A percentile compares a stretch with the other conserved stretches of the same genome.
Conservation (phyloP, 352 stramenopile genomes). For the Blastocystis sp. region DNA sequence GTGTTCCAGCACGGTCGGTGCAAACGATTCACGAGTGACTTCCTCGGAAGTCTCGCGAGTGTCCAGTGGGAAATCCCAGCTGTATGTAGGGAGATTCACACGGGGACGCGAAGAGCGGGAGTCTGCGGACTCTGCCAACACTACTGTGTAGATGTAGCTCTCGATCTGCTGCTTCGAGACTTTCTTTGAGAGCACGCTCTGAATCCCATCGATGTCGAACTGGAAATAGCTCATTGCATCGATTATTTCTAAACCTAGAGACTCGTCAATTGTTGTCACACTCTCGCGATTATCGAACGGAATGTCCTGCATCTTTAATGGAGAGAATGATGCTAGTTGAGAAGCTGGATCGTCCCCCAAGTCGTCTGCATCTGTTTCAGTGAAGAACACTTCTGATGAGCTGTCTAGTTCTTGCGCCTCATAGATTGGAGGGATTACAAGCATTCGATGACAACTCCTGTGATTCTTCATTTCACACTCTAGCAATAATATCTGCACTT, state of each 20-base stretch:
- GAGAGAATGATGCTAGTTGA: background rate
- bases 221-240: slow-evolving; percentile 7
- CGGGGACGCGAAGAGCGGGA: no score
- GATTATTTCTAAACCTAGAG: background rate
- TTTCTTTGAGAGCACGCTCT: background rate
- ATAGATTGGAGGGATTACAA: background rate
- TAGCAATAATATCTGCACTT: background rate
- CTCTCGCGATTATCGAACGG: background rate
- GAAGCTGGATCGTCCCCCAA: background rate
- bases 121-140: no score
- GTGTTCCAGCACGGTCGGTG: background rate
- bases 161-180: background rate
- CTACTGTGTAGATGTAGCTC: background rate
- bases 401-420: background rate
- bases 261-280: background rate
- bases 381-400: background rate
- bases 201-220: background rate
- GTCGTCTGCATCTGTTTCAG: background rate
- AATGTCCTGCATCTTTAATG: no score
- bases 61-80: background rate
- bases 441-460: background rate
- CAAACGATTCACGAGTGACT: background rate
- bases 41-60: background rate
- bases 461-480: background rate
- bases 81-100: no score